These are phyloP conservation scores for Boletus huronensis DNA, from an alignment of 768 basidiomycete genomes.

Conservation along the genomic window DNA sequence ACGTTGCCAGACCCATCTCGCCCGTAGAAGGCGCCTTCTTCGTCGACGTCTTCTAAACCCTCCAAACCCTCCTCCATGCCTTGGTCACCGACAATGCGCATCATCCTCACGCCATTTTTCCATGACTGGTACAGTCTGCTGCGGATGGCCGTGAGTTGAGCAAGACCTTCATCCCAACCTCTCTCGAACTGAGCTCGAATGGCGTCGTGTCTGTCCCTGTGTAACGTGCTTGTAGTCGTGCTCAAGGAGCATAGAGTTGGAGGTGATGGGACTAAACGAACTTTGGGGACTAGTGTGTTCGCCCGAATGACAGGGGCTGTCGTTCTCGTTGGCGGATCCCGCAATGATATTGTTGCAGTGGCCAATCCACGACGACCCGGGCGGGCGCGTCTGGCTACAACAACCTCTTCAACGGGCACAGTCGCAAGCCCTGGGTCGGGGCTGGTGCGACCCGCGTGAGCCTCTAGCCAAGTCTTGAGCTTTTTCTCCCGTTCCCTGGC, in stretches of 20 bases:
- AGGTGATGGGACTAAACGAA: conserved; percentile 56
- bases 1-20: conserved; percentile 3
- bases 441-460: conserved; percentile 12
- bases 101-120: conserved; percentile 41
- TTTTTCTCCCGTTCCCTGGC: conserved; percentile 67
- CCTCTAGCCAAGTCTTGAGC: conserved; percentile 50
- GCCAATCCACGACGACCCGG: conserved; percentile 62
- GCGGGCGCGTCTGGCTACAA: conserved; percentile 23
- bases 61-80: conserved; percentile 32
- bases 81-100: conserved; percentile 37
- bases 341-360: conserved; percentile 60
- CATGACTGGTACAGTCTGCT: conserved; percentile 45
- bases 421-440: not conserved
- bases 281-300: conserved; percentile 30
- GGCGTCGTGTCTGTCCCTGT: conserved; percentile 34
- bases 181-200: conserved; percentile 52
- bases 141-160: conserved; percentile 48
- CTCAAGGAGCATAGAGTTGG: conserved; percentile 50
- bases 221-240: conserved; percentile 34
- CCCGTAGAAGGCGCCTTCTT: conserved; percentile 28
- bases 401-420: conserved; percentile 1
- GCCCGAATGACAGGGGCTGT: conserved; percentile 7
- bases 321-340: conserved; percentile 28
- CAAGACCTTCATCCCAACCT: conserved; percentile 63
- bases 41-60: conserved; percentile 33